Evolutionary conservation across 2,329 filamentous ascomycete species (phyloP), one percentile per base, ranked within the genome.

Genomic region (Pseudophaeomoniella oleicola): DNA sequence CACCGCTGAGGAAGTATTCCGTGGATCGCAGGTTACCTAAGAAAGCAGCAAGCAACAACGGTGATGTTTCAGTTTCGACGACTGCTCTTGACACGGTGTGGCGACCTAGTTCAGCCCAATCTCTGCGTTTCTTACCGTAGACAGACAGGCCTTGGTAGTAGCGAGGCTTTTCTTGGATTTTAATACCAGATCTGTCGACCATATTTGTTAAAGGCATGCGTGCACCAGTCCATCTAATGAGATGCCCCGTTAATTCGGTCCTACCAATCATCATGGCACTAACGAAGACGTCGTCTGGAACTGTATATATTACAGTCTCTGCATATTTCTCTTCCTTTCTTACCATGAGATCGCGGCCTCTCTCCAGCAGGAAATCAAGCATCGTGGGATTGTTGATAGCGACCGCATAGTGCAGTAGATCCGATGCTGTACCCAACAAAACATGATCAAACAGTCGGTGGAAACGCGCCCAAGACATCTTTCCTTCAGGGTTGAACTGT

Each of bases 101-200:
- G 10, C 71, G 67, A 3, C 75, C 74, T 4, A 72, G 72, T 15
- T 66, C 68, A 1, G 81, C 80, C 84, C 83, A 92, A 46, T 87
- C 82, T 19, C 64, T 62, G 34, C 74, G 64, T 55, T 87, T 87
- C 54, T 74, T 75, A 2, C 83, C 82, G 44, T 81, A 76, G 2
- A 92, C 78, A 1, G 74, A 78, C 18, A 88, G 56, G 0, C 84
- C 84, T 54, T 82, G 79, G 50, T 92, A 92, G 53, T 73, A 82
- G 13, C 69, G 69, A 1, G 81, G 73, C 52, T 78, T 81, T 44
- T 72, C 62, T 37, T 72, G 64, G 34, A 77, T 53, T 46, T 78
- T 67, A 1, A 79, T 56, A 2, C 80, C 80, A 38, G 67, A 78
- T 39, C 70, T 71, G 55, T 77, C 71, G 31, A 81, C 69, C 4